Evolutionary conservation across 148 eudicot species (phyloP).

Genomic region (Vaccinium myrtillus): DNA sequence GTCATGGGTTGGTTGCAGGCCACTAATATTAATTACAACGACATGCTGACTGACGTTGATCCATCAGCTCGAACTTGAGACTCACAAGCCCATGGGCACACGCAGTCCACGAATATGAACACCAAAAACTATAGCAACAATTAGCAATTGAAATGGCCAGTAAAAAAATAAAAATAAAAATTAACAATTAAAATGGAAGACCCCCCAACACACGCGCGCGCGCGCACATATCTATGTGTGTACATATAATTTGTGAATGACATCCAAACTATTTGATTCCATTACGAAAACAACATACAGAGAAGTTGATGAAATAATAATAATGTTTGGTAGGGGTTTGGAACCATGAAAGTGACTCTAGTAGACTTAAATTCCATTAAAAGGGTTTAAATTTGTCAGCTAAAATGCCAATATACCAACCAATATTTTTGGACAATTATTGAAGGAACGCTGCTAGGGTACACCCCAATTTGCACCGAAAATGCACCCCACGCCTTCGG

Average conservation of each 20-base stretch:
- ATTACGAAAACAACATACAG: neutral
- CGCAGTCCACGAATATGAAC: neutral
- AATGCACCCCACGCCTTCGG: no score
- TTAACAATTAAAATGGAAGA: no score
- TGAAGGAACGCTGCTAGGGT: no score
- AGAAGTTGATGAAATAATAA: neutral
- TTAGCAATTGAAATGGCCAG: no score
- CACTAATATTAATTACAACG: no score
- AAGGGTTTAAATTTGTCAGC: neutral
- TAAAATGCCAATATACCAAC: neutral
- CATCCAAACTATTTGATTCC: neutral
- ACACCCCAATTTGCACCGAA: no score
- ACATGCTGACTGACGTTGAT: no score
- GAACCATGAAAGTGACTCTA: neutral
- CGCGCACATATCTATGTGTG: no score
- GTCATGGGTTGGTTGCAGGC: conserved; percentile 1
- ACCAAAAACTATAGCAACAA: neutral
- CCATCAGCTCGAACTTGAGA: no score
- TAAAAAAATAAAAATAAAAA: no score
- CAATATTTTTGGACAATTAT: neutral
- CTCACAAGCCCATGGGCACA: no score
- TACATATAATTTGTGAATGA: neutral
- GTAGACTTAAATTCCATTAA: neutral
- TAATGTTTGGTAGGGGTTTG: neutral
- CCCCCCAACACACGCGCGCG: no score